Evolutionary conservation across 768 basidiomycete species (phyloP), one percentile per base, ranked within the genome.

Genomic region (Trametopsis cervina): DNA sequence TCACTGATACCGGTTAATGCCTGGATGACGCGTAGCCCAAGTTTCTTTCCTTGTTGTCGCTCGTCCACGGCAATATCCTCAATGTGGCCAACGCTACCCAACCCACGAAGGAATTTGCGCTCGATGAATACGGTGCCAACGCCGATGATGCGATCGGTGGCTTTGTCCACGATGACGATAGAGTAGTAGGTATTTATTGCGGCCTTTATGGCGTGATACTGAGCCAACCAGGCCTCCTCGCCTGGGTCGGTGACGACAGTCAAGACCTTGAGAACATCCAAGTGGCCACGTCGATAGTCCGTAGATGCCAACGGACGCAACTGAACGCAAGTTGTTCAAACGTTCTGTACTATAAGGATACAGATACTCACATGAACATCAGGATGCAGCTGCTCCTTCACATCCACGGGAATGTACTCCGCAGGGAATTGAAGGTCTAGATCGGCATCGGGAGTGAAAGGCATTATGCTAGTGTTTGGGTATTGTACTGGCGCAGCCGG

Each of bases 51-150:
- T 72, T 96, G 93, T 68, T 87, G 79, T 37, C 65, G 71, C 67
- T 85, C 82, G 67, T 88, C 81, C 17, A 99, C 94, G 2, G 91
- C 94, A 53, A 99, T 96, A 63, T 99, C 96, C 68, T 99, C 96
- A 54, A 99, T 93, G 61, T 99, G 96, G 0, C 94, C 96, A 12
- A 92, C 89, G 54, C 75, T 75, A 18, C 90, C 89, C n/a, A 89
- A 70, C 1, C 78, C 81, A 35, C 93, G 77, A 37, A 93, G 69
- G 75, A 98, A 97, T 71, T 99, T 98, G 69, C 86, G 85, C 68
- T 99, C 96, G 54, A 98, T 66, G 61, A 98, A 80, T 46, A 96
- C 71, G 5, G 81, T 77, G 17, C 94, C 95, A 33, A 85, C 80
- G 18, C 74, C 94, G 39, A 94, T 85, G 61, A 99, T 83, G 55